Evolutionary conservation across 2,329 filamentous ascomycete species (phyloP), one percentile per base, ranked within the genome.

Genomic region (Hymenoscyphus fructigenus): DNA sequence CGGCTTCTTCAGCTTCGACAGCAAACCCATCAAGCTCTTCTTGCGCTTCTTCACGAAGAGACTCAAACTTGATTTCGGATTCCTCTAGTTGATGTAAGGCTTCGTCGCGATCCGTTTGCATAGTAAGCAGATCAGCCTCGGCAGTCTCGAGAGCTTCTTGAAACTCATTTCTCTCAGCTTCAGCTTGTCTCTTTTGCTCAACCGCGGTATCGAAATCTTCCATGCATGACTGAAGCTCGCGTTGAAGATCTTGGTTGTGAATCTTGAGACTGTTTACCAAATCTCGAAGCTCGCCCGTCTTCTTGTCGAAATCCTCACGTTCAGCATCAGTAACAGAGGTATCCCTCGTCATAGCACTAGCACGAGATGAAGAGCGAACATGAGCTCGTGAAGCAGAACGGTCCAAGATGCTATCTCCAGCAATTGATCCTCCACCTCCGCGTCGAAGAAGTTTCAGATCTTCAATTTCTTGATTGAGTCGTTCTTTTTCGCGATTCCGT

Each of bases 381-480:
- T 87, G 85, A 10, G 92, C 89, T 53, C 94, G 88, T 3, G 94
- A 97, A 14, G 93, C 92, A 0, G 94, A 97, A n/a, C 95, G 88
- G 66, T 98, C 95, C 36, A 98, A 85, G 55, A 98, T 90, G 75
- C 93, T 97, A 75, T 98, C 95, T 5, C 94, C 88, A 1, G 92
- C 86, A 0, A 86, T 87, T 0, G 84, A 83, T 0, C 84, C 83
- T 3, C 84, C 90, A 34, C 86, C 87, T 68, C 92, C 88, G 62
- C 93, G 88, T 69, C 93, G 89, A 1, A 91, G 88, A 72, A 98
- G 87, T 79, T 98, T 99, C 67, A 99, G 83, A 67, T 97, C 93
- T 78, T 99, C 95, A 68, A 98, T 98, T 76, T 99, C 94, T 75
- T 97, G 92, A 76, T 98, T 96, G 9, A 99, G 83, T 5, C 93